Percentiles rank a stretch among this genome's conserved stretches.
phyloP scores from a whole-genome alignment of 257 asterid genomes.

The Scutellaria minor region DNA sequence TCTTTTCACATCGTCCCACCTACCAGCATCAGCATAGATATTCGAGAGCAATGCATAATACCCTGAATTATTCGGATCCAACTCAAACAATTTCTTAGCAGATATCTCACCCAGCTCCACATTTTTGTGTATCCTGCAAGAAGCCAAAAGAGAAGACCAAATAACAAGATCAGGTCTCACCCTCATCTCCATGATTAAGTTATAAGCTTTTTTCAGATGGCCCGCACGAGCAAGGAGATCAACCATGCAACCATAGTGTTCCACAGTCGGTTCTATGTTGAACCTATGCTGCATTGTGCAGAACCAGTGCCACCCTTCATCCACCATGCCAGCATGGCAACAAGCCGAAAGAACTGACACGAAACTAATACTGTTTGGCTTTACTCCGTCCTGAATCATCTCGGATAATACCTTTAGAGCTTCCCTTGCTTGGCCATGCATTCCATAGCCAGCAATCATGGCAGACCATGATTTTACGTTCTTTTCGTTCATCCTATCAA shows the following conservation, averaged over 20 bases:
- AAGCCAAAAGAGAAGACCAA: constrained; percentile 91
- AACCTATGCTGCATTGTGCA: constrained; percentile 76
- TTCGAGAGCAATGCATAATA: constrained; percentile 81
- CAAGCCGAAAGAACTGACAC: constrained; percentile 92
- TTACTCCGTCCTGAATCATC: constrained; percentile 67
- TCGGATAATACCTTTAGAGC: constrained; percentile 71
- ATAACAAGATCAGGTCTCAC: constrained; percentile 74
- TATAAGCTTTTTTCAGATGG: constrained; percentile 68
- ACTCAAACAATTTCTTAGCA: constrained; percentile 71
- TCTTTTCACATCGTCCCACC: constrained; percentile 87
- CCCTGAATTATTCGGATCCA: constrained; percentile 80
- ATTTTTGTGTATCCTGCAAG: constrained; percentile 84
- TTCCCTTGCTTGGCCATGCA: constrained; percentile 89
- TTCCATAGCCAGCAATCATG: constrained; percentile 93
- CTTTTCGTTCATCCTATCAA: constrained; percentile 67
- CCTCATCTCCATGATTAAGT: constrained; percentile 75
- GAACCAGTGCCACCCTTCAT: constrained; percentile 97
- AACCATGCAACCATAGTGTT: constrained; percentile 95
- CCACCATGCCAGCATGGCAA: constrained; percentile 88
- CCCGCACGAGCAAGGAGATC: constrained; percentile 99
- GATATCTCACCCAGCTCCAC: constrained; percentile 83
- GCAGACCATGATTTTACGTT: constrained; percentile 95
- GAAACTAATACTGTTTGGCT: constrained; percentile 80
- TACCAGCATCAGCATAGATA: constrained; percentile 88
- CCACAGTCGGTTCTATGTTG: constrained; percentile 63